Evolutionary conservation across 2,329 filamentous ascomycete species (phyloP), one percentile per base, ranked within the genome.

Genomic region (Ophiosphaerella narmari): DNA sequence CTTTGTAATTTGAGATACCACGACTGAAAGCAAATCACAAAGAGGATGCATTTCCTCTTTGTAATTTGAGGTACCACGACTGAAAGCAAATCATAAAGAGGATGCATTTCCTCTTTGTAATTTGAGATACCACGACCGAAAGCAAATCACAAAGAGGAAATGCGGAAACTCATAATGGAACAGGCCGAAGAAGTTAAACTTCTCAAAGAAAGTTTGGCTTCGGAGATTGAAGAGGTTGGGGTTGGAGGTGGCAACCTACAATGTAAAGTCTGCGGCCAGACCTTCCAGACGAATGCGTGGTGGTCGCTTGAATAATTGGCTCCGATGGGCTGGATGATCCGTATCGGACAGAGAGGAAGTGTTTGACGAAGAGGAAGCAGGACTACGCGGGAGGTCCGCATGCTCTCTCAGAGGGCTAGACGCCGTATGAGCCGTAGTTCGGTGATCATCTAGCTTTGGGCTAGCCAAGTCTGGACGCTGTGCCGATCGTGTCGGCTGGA

Each of bases 211-310:
- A 29, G 7, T n/a, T n/a, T n/a, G n/a, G n/a, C n/a, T n/a, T n/a
- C n/a, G n/a, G n/a, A n/a, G n/a, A n/a, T n/a, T n/a, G n/a, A n/a
- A n/a, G n/a, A n/a, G n/a, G n/a, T n/a, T n/a, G 97, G 97, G 73
- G 80, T 85, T 26, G 91, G 91, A 43, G 83, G 96, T 33, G 94
- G 93, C 39, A 85, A 89, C 54, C 80, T 99, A 23, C 85, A 87
- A 52, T 99, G 94, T 79, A 96, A 93, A 72, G 85, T 96, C 44
- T 99, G 94, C 74, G 92, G 90, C 2, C 93, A 97, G 76, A 87
- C 86, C 52, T 99, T 96, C 71, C 91, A 97, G 73, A 95, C 90
- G 50, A 86, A 86, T n/a, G 21, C 67, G 66, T 5, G 74, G 70
- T 4, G 74, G 73, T 5, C 75, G 67, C 39, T 75, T 74, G 57